Evolutionary conservation across 352 stramenopile species (phyloP).

Genomic region (Phytophthora crassamura): DNA sequence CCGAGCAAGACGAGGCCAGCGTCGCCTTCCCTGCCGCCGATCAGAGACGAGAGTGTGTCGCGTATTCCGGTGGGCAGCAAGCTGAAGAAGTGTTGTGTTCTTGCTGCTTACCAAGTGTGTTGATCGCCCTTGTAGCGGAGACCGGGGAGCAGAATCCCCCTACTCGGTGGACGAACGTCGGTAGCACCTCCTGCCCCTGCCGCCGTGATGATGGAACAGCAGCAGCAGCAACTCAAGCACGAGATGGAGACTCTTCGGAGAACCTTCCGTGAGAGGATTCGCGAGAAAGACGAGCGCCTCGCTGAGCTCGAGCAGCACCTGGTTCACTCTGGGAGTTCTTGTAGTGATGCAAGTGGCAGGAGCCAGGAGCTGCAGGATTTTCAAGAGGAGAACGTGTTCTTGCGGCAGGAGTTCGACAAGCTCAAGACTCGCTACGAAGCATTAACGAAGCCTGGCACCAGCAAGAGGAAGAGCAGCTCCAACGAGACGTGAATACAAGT

Average conservation of each 20-base stretch:
- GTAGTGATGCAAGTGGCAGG: conserved; percentile 15
- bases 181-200: conserved; percentile 11
- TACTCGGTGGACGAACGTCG: conserved; percentile 4
- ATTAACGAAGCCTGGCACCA: conserved; percentile 10
- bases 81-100: too few relatives aligned
- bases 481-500: conserved; percentile 8
- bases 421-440: conserved; percentile 72
- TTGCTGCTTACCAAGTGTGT: too few relatives aligned
- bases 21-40: conserved; percentile 21
- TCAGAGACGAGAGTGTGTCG: conserved; percentile 29
- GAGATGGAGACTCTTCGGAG: conserved; percentile 52
- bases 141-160: conserved; percentile 28
- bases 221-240: conserved; percentile 34
- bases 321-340: conserved; percentile 6
- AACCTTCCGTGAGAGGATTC: conserved; percentile 61
- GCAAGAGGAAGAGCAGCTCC: conserved; percentile 14
- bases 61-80: conserved; percentile 43
- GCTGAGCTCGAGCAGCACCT: conserved; percentile 45
- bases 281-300: conserved; percentile 71
- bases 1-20: not conserved
- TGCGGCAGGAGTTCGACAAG: conserved; percentile 72
- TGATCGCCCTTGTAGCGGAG: conserved; percentile 26
- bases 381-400: conserved; percentile 71
- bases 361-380: conserved; percentile 57
- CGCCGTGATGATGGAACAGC: conserved; percentile 28